Conservation (phyloP, 495 filamentous ascomycete genomes). For the Haplographium delicatum region DNA sequence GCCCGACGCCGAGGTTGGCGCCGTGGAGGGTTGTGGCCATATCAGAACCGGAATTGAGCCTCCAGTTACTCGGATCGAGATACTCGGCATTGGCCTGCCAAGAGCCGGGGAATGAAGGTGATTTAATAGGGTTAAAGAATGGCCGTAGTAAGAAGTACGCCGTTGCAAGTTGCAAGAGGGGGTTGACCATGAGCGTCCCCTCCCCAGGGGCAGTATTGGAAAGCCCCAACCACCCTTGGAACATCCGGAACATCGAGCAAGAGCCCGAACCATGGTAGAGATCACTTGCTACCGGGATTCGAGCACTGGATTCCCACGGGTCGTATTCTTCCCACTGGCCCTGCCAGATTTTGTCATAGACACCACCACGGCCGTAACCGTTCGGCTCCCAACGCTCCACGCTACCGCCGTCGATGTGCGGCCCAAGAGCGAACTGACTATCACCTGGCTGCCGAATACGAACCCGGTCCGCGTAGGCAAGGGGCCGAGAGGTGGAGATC, state of each 20-base stretch:
- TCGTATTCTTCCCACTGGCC: slow-evolving; percentile 81
- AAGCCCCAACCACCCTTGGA: slow-evolving; percentile 84
- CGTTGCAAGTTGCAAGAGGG: slow-evolving; percentile 65
- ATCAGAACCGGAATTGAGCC: slow-evolving; percentile 28
- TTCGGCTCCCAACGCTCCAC: slow-evolving; percentile 82
- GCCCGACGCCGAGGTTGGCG: slow-evolving; percentile 66
- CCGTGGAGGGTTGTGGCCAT: slow-evolving; percentile 62
- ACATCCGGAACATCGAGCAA: slow-evolving; percentile 82
- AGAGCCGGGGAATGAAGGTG: too few relatives aligned
- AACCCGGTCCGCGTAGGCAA: slow-evolving; percentile 75
- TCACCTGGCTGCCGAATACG: slow-evolving; percentile 76
- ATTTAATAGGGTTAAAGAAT: slow-evolving; percentile 61
- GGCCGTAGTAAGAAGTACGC: slow-evolving; percentile 81
- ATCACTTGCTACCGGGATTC: slow-evolving; percentile 64
- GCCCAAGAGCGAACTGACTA: slow-evolving; percentile 73
- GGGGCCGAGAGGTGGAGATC: slow-evolving; percentile 55
- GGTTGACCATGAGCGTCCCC: slow-evolving; percentile 81
- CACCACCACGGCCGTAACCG: slow-evolving; percentile 63
- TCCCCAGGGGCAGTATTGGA: slow-evolving; percentile 64
- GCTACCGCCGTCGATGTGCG: slow-evolving; percentile 79
- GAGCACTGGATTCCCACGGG: slow-evolving; percentile 68
- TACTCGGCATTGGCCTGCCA: slow-evolving; percentile 31
- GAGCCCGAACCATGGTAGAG: slow-evolving; percentile 78
- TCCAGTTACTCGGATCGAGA: slow-evolving; percentile 50
- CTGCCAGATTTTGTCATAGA: slow-evolving; percentile 67